These are phyloP conservation scores for Massarina eburnea DNA, from an alignment of 2,329 filamentous ascomycete genomes.

Conservation along the genomic window DNA sequence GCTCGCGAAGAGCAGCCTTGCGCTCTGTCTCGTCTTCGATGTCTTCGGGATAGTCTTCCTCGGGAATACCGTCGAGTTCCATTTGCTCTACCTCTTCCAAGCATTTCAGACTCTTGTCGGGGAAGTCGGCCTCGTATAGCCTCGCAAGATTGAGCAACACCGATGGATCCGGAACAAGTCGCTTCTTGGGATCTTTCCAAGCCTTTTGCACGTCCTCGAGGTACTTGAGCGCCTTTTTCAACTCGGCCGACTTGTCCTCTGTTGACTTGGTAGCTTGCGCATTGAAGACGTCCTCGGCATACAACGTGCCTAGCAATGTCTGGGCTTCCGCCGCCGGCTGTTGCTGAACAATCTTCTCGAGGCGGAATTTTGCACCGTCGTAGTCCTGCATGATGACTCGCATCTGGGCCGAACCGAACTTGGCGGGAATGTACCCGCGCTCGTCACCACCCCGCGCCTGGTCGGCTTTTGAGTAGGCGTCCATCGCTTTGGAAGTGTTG, in stretches of 20 bases:
- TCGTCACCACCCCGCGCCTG: conserved; percentile 91
- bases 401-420: conserved; percentile 90
- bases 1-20: conserved; percentile 67
- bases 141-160: conserved; percentile 90
- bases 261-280: conserved; percentile 70
- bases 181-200: conserved; percentile 93
- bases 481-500: conserved; percentile 72
- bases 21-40: conserved; percentile 49
- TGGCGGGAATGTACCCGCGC: conserved; percentile 86
- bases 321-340: conserved; percentile 84
- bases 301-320: conserved; percentile 85
- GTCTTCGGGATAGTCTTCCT: conserved; percentile 67
- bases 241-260: conserved; percentile 84
- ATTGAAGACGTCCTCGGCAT: conserved; percentile 90
- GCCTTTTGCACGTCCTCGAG: conserved; percentile 81
- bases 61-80: conserved; percentile 75
- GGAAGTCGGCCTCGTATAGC: conserved; percentile 81
- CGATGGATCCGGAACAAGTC: conserved; percentile 75
- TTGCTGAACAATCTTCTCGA: conserved; percentile 92
- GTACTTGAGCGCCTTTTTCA: conserved; percentile 81
- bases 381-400: conserved; percentile 81
- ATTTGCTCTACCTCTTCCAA: conserved; percentile 89
- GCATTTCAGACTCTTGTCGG: conserved; percentile 90
- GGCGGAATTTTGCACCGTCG: conserved; percentile 85
- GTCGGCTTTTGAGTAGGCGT: conserved; percentile 88